These are phyloP conservation scores for Lachnellula occidentalis DNA, from an alignment of 2,329 filamentous ascomycete genomes.

Conservation along the genomic window DNA sequence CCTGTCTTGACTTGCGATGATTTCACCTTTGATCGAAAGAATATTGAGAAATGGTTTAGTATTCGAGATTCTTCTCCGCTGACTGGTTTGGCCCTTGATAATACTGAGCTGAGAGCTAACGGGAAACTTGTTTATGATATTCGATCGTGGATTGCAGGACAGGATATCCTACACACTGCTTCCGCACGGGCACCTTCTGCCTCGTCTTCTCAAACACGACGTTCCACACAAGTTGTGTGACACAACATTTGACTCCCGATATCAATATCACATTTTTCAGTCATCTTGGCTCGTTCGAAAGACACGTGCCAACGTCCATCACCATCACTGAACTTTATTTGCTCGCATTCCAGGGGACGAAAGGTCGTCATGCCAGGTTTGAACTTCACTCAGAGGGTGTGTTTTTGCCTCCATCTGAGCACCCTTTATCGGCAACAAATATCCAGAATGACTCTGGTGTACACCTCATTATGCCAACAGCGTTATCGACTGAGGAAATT, in stretches of 20 bases:
- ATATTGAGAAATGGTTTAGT: slow-evolving; percentile 3
- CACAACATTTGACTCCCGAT: no score
- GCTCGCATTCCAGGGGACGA: not conserved
- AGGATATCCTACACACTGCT: not conserved
- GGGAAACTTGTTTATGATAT: not conserved
- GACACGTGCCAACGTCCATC: not conserved
- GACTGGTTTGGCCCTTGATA: not conserved
- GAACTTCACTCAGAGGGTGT: not conserved
- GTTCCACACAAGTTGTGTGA: no score
- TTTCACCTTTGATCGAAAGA: slow-evolving; percentile 2
- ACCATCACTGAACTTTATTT: not conserved
- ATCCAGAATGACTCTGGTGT: not conserved
- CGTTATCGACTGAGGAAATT: not conserved
- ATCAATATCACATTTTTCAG: not conserved
- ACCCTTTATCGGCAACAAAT: not conserved
- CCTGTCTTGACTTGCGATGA: slow-evolving; percentile 1
- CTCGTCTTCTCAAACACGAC: no score
- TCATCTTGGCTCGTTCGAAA: not conserved
- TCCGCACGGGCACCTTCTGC: not conserved
- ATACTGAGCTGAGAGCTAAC: not conserved
- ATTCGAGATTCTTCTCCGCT: not conserved
- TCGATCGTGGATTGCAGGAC: not conserved
- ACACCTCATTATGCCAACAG: not conserved
- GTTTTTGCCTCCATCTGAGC: not conserved
- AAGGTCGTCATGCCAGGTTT: not conserved